Percentiles rank a stretch among this genome's conserved stretches.
phyloP scores from a whole-genome alignment of 2,329 filamentous ascomycete genomes.

The Aspergillus puulaauensis region DNA sequence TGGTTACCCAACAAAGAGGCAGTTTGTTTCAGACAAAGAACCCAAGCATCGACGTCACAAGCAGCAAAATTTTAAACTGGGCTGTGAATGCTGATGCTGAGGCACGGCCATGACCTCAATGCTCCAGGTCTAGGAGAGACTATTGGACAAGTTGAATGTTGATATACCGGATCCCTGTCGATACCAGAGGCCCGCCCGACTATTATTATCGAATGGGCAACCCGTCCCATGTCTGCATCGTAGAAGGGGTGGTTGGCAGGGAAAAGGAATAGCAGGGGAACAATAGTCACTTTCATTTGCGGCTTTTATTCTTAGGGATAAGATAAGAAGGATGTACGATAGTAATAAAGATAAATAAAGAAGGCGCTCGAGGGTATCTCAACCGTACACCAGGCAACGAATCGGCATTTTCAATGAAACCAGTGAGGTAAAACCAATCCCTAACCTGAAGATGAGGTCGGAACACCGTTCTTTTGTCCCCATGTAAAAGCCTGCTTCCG shows the following conservation, averaged over 20 bases:
- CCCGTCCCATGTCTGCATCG: neutral
- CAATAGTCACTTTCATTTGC: constrained; percentile 2
- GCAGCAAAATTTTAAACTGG: neutral
- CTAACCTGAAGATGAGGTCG: constrained; percentile 14
- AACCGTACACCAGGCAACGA: constrained; percentile 21
- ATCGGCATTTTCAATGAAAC: constrained; percentile 13
- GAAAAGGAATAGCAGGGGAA: neutral
- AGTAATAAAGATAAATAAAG: constrained; percentile 12
- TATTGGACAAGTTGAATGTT: neutral
- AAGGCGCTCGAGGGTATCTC: constrained; percentile 30
- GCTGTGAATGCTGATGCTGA: neutral
- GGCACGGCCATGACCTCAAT: neutral
- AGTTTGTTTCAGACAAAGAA: neutral
- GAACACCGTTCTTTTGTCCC: constrained; percentile 55
- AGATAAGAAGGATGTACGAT: constrained; percentile 8
- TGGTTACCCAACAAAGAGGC: neutral
- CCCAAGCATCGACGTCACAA: neutral
- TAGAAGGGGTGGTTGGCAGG: neutral
- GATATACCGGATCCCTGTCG: neutral
- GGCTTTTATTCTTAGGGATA: constrained; percentile 7
- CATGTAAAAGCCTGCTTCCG: constrained; percentile 57
- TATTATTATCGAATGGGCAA: neutral
- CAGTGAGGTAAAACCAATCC: constrained; percentile 1
- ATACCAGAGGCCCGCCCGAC: neutral
- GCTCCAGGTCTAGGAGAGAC: neutral